These are phyloP conservation scores for Aegilops longissima DNA, from an alignment of 176 grass and related monocot species.

Conservation along the genomic window DNA sequence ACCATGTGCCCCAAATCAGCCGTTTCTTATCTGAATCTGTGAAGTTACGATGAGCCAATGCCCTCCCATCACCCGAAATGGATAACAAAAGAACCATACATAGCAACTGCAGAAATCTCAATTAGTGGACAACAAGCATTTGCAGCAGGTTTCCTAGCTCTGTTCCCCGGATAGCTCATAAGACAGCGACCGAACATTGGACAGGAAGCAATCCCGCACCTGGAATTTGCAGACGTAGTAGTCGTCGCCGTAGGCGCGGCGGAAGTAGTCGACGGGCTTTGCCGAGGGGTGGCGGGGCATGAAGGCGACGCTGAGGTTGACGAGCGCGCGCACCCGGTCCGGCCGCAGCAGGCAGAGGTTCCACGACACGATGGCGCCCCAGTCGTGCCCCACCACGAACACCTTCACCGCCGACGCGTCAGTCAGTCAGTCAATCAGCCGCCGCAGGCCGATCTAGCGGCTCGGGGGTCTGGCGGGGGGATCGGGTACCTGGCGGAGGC, in stretches of 20 bases:
- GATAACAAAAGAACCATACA: background rate
- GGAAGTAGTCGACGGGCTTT: slow-evolving; percentile 54
- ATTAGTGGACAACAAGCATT: background rate
- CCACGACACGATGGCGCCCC: slow-evolving; percentile 81
- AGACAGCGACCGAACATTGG: too few species aligned
- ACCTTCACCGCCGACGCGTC: slow-evolving; percentile 33
- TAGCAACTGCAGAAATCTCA: background rate
- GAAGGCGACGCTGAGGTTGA: slow-evolving; percentile 76
- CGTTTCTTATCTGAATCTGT: background rate
- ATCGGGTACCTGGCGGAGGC: slow-evolving; percentile 38
- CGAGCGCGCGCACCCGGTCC: slow-evolving; percentile 67
- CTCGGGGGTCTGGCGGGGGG: background rate
- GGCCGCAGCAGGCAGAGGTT: slow-evolving; percentile 76
- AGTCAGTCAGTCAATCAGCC: background rate
- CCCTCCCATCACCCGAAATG: background rate
- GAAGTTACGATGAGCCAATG: background rate
- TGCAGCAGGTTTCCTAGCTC: background rate
- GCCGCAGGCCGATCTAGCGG: background rate
- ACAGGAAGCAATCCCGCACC: slow-evolving; percentile 23
- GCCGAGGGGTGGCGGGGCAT: slow-evolving; percentile 31
- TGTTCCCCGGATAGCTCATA: too few species aligned
- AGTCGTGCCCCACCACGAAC: slow-evolving; percentile 84
- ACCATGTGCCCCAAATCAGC: background rate
- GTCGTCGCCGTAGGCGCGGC: slow-evolving; percentile 59
- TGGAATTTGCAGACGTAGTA: slow-evolving; percentile 87